Base-by-base conservation (phyloP, 164 flowering plant species). In the Vitis riparia region DNA sequence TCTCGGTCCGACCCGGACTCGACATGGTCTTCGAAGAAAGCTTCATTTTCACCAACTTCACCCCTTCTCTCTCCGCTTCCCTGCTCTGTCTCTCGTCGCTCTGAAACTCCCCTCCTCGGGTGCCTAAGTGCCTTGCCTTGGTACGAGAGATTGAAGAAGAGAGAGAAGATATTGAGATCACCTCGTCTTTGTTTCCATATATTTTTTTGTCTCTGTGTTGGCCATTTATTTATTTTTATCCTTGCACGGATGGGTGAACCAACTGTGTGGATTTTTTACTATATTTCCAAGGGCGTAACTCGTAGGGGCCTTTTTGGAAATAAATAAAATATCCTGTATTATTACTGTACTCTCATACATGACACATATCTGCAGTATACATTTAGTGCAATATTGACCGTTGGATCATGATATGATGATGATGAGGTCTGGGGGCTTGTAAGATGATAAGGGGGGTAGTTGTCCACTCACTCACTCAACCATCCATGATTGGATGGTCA, bases 1-100 rank as follows among this genome's bases (percentile, higher is more conserved):
- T 83, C 37, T 86, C 91, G 0, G 86, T 32, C 76, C 92, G 71
- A 66, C 85, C 75, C 47, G 96, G 91, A 77, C 93, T 90, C 51
- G 93, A 84, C 2, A 82, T 71, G 70, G 93, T 83, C 63, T 87
- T 89, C 2, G 88, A 51, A 51, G 81, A 70, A 11, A 72, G 63
- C 88, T 77, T 85, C 92, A 85, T 90, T 37, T 62, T 32, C 14
- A 32, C 65, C 59, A 1, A 1, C 14, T 4, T 37, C 37, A 14
- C 8, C 51, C 11, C 27, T 23, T 23, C 27, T 23, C 27, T 23
- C 27, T 23, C 27, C 27, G 27, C 27, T 23, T 23, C 27, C 32
- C n/a, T 52, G 13, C 29, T 55, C 29, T 59, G 23, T 50, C 47
- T 62, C 19, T 16, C 19, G 3, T 1, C 56, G 5, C n/a, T 53